Evolutionary conservation across 352 stramenopile species (phyloP), one percentile per base, ranked within the genome.

Genomic region (Phytophthora crassamura): DNA sequence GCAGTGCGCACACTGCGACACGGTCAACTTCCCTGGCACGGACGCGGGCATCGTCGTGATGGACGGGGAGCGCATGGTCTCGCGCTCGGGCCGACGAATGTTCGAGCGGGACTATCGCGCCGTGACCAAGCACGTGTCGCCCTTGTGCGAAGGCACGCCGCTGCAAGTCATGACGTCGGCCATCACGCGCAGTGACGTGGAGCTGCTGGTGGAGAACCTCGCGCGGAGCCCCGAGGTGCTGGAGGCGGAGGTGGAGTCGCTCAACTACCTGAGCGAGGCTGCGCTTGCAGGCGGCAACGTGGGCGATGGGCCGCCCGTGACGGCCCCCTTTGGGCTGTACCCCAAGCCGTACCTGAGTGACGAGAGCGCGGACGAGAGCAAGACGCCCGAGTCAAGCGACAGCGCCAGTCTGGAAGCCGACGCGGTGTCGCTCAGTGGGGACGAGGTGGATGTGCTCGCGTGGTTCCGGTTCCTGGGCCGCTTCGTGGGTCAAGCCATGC

Each of bases 91-190:
- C 4, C 80, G 85, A 12, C 82, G 85, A 38, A 91, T 93, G 85
- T 90, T 80, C 43, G 85, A 93, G 59, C 70, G 85, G 35, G 85
- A 93, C 58, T 93, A 93, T 63, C 80, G 85, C 20, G 80, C 79
- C 1, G 85, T 93, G 45, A 93, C 82, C 9, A 89, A 90, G 60
- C 85, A 93, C 45, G 82, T 91, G 14, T 91, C 82, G 3, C 81
- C 82, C 20, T 43, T 91, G 14, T 93, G 85, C 49, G 81, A 93
- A 54, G 82, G 85, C 14, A 93, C 85, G 0, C 85, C 82, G 4
- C 56, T 93, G 38, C 80, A 73, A 35, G 71, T 82, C 18, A 72
- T 90, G 35, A 71, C 61, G 14, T 78, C 76, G 2, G 47, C 76
- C 14, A 67, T 90, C 38, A 72, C 70, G 1, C 67, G 74, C n/a